A percentile compares a stretch with the other conserved stretches of the same genome.
These are phyloP conservation scores for Hypoxylon fuscum DNA, from an alignment of 495 filamentous ascomycete genomes.

Conservation along the genomic window DNA sequence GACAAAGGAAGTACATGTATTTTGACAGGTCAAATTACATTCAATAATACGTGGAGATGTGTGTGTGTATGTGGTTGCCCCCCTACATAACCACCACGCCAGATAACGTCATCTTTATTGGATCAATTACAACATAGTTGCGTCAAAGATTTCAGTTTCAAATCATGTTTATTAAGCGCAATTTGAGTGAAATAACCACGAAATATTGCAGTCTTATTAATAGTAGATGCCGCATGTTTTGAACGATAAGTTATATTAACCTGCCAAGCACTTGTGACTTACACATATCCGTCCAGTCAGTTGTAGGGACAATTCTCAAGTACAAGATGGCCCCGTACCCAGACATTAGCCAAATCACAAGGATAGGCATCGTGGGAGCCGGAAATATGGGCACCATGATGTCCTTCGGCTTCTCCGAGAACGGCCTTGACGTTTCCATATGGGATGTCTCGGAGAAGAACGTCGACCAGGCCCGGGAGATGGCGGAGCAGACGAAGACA, in stretches of 20 bases:
- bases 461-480: conserved; percentile 22
- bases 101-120: background rate
- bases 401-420: conserved; percentile 36
- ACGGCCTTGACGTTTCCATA: conserved; percentile 30
- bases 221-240: background rate
- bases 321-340: conserved; percentile 10
- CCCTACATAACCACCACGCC: background rate
- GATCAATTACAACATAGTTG: conserved; percentile 2
- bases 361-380: conserved; percentile 31
- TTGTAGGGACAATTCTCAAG: background rate
- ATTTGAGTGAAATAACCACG: background rate
- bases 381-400: conserved; percentile 36
- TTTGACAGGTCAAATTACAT: too few species aligned
- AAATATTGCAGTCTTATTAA: background rate
- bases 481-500: conserved; percentile 25
- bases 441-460: conserved; percentile 35
- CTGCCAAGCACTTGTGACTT: too few species aligned
- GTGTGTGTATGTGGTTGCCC: background rate
- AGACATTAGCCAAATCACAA: conserved; percentile 25
- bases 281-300: too few species aligned
- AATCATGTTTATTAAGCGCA: background rate
- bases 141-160: background rate
- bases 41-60: background rate
- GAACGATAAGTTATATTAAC: too few species aligned
- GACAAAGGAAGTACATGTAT: too few species aligned